phyloP scores from a whole-genome alignment of 805 yeast genomes.

The Kodamaea lidongshanica region DNA sequence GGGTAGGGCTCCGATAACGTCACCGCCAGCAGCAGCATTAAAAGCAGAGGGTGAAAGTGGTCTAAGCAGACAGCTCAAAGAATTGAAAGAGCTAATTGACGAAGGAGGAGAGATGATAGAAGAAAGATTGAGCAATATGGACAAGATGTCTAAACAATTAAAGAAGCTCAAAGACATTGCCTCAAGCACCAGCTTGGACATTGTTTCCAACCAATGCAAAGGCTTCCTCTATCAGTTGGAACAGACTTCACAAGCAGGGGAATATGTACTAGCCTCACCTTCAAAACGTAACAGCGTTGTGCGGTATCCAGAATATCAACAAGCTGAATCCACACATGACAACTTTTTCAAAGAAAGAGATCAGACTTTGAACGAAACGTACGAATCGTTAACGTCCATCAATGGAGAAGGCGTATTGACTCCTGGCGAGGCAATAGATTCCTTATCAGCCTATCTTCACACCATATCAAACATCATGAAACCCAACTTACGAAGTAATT shows the following conservation, averaged over 20 bases:
- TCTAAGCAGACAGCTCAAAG: conserved; percentile 2
- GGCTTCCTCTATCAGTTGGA: conserved; percentile 2
- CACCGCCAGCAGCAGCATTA: too few species aligned
- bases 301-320: not conserved
- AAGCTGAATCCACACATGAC: conserved; percentile 4
- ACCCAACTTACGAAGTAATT: conserved; percentile 8
- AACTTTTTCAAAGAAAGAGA: conserved; percentile 8
- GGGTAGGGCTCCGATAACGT: too few species aligned
- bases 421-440: conserved; percentile 12
- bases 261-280: not conserved
- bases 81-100: conserved; percentile 4
- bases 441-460: conserved; percentile 12
- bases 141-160: conserved; percentile 4
- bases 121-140: conserved; percentile 1
- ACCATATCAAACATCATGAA: conserved; percentile 10
- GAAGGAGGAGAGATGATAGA: conserved; percentile 1
- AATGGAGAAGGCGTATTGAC: too few species aligned
- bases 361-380: conserved; percentile 11
- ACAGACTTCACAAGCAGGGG: not conserved
- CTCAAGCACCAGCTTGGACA: conserved; percentile 1
- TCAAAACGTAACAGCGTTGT: not conserved
- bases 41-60: too few species aligned
- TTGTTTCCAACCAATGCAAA: conserved; percentile 1
- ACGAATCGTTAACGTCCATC: conserved; percentile 13
- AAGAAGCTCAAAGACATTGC: conserved; percentile 1